These are phyloP conservation scores for Heliosperma pusillum DNA, from an alignment of 148 eudicot species.

Conservation along the genomic window DNA sequence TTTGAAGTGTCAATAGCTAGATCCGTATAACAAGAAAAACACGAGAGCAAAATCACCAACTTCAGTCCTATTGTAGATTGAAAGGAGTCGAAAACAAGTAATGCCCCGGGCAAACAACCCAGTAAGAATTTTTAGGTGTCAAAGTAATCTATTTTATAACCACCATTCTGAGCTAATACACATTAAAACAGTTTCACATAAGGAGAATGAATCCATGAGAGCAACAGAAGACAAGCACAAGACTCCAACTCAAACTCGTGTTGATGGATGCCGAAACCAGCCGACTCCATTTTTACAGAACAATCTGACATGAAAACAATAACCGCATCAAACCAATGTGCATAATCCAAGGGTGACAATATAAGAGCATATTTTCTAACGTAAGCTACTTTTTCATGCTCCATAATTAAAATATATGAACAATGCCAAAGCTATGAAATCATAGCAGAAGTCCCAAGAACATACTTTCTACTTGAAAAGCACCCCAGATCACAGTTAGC, in stretches of 20 bases:
- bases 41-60: neutral
- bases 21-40: neutral
- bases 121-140: constrained; percentile 12
- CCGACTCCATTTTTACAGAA: constrained; percentile 19
- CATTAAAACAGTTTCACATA: constrained; percentile 16
- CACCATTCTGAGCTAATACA: constrained; percentile 23
- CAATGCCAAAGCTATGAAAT: neutral
- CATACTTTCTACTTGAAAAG: constrained; percentile 24
- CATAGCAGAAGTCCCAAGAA: neutral
- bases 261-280: constrained; percentile 18
- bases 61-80: too few relatives aligned
- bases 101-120: neutral
- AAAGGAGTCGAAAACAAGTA: neutral
- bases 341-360: neutral
- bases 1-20: neutral
- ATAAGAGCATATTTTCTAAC: neutral
- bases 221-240: constrained; percentile 13
- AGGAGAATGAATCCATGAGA: constrained; percentile 8
- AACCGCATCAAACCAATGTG: neutral
- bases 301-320: constrained; percentile 21
- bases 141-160: constrained; percentile 20
- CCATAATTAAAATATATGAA: neutral
- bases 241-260: constrained; percentile 18
- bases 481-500: constrained; percentile 20
- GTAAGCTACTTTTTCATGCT: neutral